Conservation (phyloP, 805 yeast species). For the Priceomyces haplophilus region DNA sequence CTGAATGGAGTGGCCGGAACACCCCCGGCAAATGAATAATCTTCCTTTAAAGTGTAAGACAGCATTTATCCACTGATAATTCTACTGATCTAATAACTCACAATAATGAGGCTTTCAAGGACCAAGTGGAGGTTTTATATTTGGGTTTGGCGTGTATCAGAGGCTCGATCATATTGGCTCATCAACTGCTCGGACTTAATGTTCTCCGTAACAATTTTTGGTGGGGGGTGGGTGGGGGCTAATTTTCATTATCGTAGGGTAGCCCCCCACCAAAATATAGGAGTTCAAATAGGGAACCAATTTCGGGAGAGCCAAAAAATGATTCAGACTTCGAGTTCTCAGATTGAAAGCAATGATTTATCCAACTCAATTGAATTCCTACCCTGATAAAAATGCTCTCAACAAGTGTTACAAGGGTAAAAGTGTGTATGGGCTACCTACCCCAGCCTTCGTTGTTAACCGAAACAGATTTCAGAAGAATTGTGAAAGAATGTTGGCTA, state of each 20-base stretch:
- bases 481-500: slow-evolving; percentile 47
- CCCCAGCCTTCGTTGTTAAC: slow-evolving; percentile 54
- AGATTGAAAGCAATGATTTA: not conserved
- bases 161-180: no score
- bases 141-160: no score
- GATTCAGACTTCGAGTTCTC: no score
- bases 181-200: no score
- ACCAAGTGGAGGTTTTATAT: no score
- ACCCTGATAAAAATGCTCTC: slow-evolving; percentile 21
- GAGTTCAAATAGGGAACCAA: not conserved
- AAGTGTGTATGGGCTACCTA: slow-evolving; percentile 46
- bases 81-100: no score
- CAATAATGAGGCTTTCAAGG: no score
- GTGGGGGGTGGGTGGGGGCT: slow-evolving; percentile 3
- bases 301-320: not conserved
- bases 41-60: slow-evolving; percentile 13
- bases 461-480: slow-evolving; percentile 35
- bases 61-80: not conserved
- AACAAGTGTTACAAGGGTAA: slow-evolving; percentile 38
- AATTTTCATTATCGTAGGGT: not conserved
- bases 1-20: slow-evolving; percentile 27
- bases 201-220: not conserved
- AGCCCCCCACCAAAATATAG: not conserved
- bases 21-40: slow-evolving; percentile 24
- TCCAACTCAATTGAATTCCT: slow-evolving; percentile 13